A percentile compares a stretch with the other conserved stretches of the same genome.
phyloP scores from a whole-genome alignment of 768 basidiomycete species.

The Lepiota brunneoincarnata region DNA sequence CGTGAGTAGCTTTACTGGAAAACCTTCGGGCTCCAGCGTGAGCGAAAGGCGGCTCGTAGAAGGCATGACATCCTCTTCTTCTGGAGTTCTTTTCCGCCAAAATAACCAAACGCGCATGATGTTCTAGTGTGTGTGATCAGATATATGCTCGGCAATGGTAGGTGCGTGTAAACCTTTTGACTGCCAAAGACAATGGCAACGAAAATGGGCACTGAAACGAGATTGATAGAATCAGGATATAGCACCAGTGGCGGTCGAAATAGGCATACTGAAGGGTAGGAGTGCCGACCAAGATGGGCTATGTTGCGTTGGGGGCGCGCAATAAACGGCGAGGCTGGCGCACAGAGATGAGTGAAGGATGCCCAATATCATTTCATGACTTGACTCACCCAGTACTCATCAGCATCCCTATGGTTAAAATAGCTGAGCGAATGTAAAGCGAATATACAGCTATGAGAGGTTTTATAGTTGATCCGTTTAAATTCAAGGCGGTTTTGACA shows the following conservation, averaged over 20 bases:
- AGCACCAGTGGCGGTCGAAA: not conserved
- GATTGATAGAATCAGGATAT: not conserved
- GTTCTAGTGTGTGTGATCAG: not conserved
- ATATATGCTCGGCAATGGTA: not conserved
- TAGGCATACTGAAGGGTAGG: conserved; percentile 7
- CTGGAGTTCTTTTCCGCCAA: conserved; percentile 5
- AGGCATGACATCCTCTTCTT: not conserved
- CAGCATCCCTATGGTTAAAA: conserved; percentile 3
- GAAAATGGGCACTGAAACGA: conserved; percentile 7
- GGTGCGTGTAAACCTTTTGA: not conserved
- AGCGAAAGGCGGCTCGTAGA: not conserved
- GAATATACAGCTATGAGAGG: not conserved
- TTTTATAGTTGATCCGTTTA: not conserved
- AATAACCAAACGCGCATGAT: conserved; percentile 11
- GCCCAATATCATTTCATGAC: not conserved
- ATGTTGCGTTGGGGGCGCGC: not conserved
- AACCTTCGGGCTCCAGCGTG: not conserved
- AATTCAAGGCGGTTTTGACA: conserved; percentile 6
- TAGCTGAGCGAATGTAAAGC: conserved; percentile 8
- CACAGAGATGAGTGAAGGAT: not conserved
- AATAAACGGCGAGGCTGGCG: conserved; percentile 1
- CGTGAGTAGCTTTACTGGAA: not conserved
- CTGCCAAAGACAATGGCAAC: conserved; percentile 9
- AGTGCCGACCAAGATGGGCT: not conserved
- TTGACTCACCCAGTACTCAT: not conserved